phyloP scores from a whole-genome alignment of 805 yeast species.

The Ogataea pilisensis region DNA sequence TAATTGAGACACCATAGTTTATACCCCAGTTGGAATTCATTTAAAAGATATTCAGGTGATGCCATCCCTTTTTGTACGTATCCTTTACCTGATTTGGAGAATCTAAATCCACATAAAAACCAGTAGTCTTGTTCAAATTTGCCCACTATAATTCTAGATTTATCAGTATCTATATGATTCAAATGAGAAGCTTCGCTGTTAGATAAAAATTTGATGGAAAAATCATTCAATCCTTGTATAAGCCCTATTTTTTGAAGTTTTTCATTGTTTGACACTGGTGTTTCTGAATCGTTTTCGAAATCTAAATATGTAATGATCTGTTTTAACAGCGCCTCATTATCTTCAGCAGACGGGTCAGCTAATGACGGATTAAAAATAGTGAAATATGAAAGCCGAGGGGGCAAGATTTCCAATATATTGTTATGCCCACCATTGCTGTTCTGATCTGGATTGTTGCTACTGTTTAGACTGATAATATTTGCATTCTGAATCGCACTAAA shows the following conservation, averaged over 20 bases:
- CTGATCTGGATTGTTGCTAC: neutral
- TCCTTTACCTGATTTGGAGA: slow-evolving; percentile 11
- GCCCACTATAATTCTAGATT: slow-evolving; percentile 30
- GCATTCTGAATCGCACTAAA: slow-evolving; percentile 17
- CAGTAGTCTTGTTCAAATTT: slow-evolving; percentile 30
- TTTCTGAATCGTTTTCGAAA: slow-evolving; percentile 12
- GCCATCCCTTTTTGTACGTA: slow-evolving; percentile 28
- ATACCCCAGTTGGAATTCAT: slow-evolving; percentile 29
- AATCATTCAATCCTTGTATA: slow-evolving; percentile 25
- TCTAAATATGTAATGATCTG: slow-evolving; percentile 24
- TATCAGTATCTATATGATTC: slow-evolving; percentile 30
- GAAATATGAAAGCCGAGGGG: slow-evolving; percentile 20
- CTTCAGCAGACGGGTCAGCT: slow-evolving; percentile 16
- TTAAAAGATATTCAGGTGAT: slow-evolving; percentile 30
- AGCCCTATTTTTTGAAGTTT: slow-evolving; percentile 24
- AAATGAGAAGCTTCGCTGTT: neutral
- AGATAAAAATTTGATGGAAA: slow-evolving; percentile 22
- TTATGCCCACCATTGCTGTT: neutral
- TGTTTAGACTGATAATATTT: slow-evolving; percentile 7
- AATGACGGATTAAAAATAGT: slow-evolving; percentile 19
- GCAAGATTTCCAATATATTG: neutral
- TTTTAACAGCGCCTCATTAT: slow-evolving; percentile 15
- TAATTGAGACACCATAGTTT: slow-evolving; percentile 31
- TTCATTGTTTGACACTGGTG: slow-evolving; percentile 17
- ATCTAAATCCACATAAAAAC: slow-evolving; percentile 28